A percentile compares a stretch with the other conserved stretches of the same genome.
Conservation (phyloP, 495 filamentous ascomycete species). For the Xylaria scruposa region DNA sequence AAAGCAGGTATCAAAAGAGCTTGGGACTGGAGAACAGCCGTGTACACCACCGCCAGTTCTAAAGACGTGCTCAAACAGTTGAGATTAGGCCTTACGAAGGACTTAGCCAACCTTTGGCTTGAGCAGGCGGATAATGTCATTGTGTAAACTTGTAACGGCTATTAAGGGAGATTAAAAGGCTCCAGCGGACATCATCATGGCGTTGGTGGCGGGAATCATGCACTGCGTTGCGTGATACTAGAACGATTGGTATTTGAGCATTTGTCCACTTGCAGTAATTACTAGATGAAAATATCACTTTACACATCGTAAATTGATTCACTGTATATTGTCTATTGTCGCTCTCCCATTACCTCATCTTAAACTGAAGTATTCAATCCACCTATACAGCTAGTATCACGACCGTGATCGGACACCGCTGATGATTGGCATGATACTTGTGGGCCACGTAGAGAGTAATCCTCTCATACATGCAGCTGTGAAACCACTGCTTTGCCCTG, state of each 20-base stretch:
- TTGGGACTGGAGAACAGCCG: slow-evolving; percentile 84
- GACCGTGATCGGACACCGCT: neutral
- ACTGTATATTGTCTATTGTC: neutral
- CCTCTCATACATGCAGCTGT: no score
- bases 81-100: slow-evolving; percentile 75
- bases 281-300: neutral
- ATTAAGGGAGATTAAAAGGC: neutral
- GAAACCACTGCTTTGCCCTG: no score
- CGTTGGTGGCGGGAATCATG: slow-evolving; percentile 21
- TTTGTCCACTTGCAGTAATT: neutral
- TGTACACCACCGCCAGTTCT: slow-evolving; percentile 63
- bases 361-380: neutral
- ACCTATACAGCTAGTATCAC: neutral
- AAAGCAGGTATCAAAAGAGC: slow-evolving; percentile 63
- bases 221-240: slow-evolving; percentile 22
- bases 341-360: neutral
- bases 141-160: slow-evolving; percentile 27
- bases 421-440: neutral
- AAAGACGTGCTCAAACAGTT: slow-evolving; percentile 73
- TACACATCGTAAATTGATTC: neutral
- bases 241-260: neutral
- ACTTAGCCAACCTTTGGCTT: slow-evolving; percentile 69
- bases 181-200: slow-evolving; percentile 19
- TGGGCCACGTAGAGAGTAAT: no score
- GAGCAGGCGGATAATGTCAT: slow-evolving; percentile 57